phyloP scores from a whole-genome alignment of 2,329 filamentous ascomycete species.

The Penicillium sp. region DNA sequence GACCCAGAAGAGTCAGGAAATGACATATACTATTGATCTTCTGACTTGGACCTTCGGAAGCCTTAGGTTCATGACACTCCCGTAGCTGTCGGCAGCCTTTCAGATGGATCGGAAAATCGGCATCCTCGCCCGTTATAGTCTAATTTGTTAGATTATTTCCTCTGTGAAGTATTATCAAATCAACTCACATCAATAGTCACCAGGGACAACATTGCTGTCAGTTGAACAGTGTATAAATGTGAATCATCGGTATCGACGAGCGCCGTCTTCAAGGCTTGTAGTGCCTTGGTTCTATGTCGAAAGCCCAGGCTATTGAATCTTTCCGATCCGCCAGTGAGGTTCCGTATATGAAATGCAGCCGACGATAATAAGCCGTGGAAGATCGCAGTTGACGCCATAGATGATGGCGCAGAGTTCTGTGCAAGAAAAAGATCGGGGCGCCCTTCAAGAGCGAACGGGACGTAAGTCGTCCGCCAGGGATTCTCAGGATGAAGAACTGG shows the following conservation, averaged over 20 bases:
- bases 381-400: constrained; percentile 6
- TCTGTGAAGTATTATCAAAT: neutral
- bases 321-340: constrained; percentile 1
- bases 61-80: neutral
- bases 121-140: constrained; percentile 20
- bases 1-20: constrained; percentile 19
- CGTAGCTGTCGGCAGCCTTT: constrained; percentile 14
- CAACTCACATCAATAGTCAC: constrained; percentile 22
- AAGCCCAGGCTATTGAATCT: constrained; percentile 5
- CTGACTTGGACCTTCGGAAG: constrained; percentile 7
- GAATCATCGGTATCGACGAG: constrained; percentile 1
- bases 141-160: neutral
- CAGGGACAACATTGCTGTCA: constrained; percentile 22
- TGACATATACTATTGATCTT: constrained; percentile 19
- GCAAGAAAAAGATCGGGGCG: constrained; percentile 7
- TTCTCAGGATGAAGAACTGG: constrained; percentile 10
- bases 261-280: constrained; percentile 6
- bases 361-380: constrained; percentile 12
- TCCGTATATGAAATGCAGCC: constrained; percentile 13
- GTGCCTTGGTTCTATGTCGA: constrained; percentile 5
- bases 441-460: constrained; percentile 13
- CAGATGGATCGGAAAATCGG: constrained; percentile 22
- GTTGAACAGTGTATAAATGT: constrained; percentile 4
- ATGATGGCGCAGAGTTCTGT: neutral
- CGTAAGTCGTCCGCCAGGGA: constrained; percentile 14